Evolutionary conservation across 2,329 filamentous ascomycete genomes (phyloP), one percentile per base, ranked within the genome.

Genomic region (Setomelanomma holmii): DNA sequence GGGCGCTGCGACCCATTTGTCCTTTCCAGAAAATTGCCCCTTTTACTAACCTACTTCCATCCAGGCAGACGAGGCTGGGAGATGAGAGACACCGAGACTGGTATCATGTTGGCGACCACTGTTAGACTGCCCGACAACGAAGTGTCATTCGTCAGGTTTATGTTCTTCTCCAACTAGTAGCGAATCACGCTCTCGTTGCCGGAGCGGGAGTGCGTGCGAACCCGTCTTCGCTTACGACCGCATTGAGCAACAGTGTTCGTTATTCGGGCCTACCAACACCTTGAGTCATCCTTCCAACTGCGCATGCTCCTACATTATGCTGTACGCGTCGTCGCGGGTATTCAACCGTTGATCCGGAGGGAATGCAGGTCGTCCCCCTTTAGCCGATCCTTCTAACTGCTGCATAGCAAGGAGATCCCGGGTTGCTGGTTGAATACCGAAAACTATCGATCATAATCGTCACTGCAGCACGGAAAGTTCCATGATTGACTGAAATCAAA

Each of bases 1-100:
- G 65, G 60, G 63, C 63, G 54, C 59, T 56, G 41, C 41, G 17
- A 30, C 60, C 60, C 66, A 58, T 58, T 66, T 66, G 63, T 61
- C 61, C 65, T 68, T 75, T 74, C 72, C 60, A 68, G 72, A 75
- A 74, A 59, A 64, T 61, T 73, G 53, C 70, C 65, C 68, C 71
- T 70, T 72, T 70, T 55, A 61, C 63, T 58, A 54, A 46, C 51
- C 53, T 39, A 40, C 20, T 42, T 33, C 41, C 49, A 40, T 49
- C 49, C 14, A 10, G 27, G 39, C 46, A 51, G 55, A 46, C 56
- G 55, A 63, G n/a, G 47, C 45, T 51, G 57, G 53, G 59, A 59
- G 55, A 61, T 60, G 51, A 63, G 50, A 45, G 46, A 58, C 49
- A 45, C 49, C 56, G 49, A 48, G 53, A 33, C 21, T 47, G 50